Base-by-base conservation (phyloP, 257 asterid genomes). In the Gynochthodes officinalis region DNA sequence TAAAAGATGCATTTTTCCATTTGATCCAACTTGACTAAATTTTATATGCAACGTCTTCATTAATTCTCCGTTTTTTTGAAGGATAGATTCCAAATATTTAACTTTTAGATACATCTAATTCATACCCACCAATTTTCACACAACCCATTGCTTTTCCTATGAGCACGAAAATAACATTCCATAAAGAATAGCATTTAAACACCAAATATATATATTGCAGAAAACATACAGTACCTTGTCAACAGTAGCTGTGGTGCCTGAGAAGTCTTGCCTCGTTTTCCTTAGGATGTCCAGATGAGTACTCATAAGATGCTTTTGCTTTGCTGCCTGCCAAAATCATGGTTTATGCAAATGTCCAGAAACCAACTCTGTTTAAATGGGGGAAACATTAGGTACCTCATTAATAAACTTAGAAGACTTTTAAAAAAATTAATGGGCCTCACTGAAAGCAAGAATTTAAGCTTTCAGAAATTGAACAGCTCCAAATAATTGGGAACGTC, bases 251-350 rank as follows among this genome's bases (percentile, higher is more conserved):
- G 76, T 76, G 67, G 86, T 89, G 69, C 83, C 87, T 42, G 86
- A 83, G 74, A 83, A 71, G 78, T 89, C 86, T 71, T 75, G 85
- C 71, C 69, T 85, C 72, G 79, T 78, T 80, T 85, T 85, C 89
- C 82, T 85, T 80, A 89, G 86, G 74, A 71, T 76, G 75, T 87
- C 95, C 73, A 89, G 78, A 46, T 80, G 93, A 63, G 83, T 85
- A 81, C 67, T 71, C 54, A 87, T 64, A 33, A 78, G 60, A 42
- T 58, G 72, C n/a, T 83, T 88, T 67, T 80, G 89, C 73, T 88
- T 89, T 82, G 88, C 92, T 5, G 89, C 89, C 97, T 90, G 60
- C 71, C 33, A 79, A 75, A 61, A 54, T 43, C 64, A 60, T 15
- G 64, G n/a, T 42, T 50, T 27, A 67, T 19, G 21, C 44, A 14